Base-by-base conservation (phyloP, 2,329 filamentous ascomycete genomes). In the Fusarium xyrophilum region DNA sequence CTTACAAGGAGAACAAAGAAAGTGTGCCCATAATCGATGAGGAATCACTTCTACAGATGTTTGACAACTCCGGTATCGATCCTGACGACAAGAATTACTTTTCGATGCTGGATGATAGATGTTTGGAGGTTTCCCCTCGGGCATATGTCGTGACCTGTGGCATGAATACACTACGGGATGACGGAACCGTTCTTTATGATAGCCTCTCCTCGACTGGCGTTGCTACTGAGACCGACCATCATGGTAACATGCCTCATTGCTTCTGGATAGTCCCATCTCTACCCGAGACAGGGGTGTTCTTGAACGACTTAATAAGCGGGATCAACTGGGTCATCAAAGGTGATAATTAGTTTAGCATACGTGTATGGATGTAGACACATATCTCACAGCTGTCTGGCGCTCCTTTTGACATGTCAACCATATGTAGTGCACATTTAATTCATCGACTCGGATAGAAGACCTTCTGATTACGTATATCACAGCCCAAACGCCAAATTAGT, bases 21-120 rank as follows among this genome's bases (percentile, higher is more conserved):
- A 35, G 35, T 5, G 46, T 48, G 4, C 46, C 46, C 1, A 19
- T 48, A 19, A 12, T 48, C 7, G 28, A 48, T 25, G 8, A 48
- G 17, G 12, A 23, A 25, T 33, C 46, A 3, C 12, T 48, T 10
- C 6, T 48, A 1, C 46, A 48, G 30, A 48, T 35, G 46, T 48
- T 48, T 0, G 30, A 15, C 1, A 35, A 25, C 21, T 4, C 46
- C 0, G 46, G 3, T 3, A 35, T 48, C 1, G n/a, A 35, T 1
- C 28, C 12, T 3, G n/a, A 6, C 1, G n/a, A 33, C 8, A 23
- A 33, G 28, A 4, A 10, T 5, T 48, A 48, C 17, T 35, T 48
- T 0, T 30, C 46, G 6, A 1, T 48, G 8, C 30, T 48, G 8
- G 30, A 48, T 6, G 17, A 48, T 25, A n/a, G 8, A 2, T 48